Evolutionary conservation across 2,329 filamentous ascomycete genomes (phyloP), one percentile per base, ranked within the genome.

Genomic region (Domatiomyces catenatus): DNA sequence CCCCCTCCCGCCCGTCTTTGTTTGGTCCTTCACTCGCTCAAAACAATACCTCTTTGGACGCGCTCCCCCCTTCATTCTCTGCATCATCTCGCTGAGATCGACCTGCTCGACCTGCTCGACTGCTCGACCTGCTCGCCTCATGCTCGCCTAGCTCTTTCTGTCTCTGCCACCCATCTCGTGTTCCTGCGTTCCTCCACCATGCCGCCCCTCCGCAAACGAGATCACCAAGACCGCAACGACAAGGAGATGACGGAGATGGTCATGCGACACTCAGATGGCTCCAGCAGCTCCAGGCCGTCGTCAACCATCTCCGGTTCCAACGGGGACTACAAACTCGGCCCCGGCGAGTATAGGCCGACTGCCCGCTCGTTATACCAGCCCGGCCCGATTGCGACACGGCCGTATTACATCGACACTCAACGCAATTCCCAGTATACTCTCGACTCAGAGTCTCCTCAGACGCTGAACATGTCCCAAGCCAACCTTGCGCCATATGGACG

Each of bases 161-260:
- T 39, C 10, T 15, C 32, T 39, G 15, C 12, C 32, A 39, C 12
- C 32, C 10, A 39, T 39, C 32, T 15, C 32, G 3, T 39, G 2
- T 5, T 15, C 32, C 15, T 39, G 45, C 52, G 18, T 43, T 50
- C 42, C 42, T 48, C 47, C 55, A 54, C 44, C 44, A 58, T 58
- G 56, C 56, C 56, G 53, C 56, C 51, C 50, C 44, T 56, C 48
- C 56, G 54, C 26, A 58, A 58, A 52, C 42, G 28, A 26, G 56
- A 58, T 46, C 32, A 15, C 15, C 32, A 39, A 2, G 32, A 39
- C 32, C 15, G 15, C 15, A 15, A 39, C 10, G 15, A 39, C 32
- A 39, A 39, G 12, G 32, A 39, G 15, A 39, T 39, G 32, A 39
- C 32, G 10, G 32, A 39, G 15, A 39, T 39, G 10, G 32, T 39